phyloP scores from a whole-genome alignment of 164 flowering plant genomes.

The Dillenia turbinata region DNA sequence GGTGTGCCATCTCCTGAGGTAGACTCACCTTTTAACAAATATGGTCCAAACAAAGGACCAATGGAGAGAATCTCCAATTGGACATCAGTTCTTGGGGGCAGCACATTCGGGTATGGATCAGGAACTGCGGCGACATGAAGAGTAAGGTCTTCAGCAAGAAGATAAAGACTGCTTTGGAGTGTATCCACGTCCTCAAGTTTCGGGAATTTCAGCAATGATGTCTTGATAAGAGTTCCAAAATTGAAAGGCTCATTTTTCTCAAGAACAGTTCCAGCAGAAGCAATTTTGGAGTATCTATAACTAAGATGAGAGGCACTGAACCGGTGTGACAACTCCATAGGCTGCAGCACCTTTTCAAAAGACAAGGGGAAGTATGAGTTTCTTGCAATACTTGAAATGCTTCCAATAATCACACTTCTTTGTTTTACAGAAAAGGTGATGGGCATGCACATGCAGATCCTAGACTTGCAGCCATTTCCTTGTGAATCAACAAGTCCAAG shows the following conservation, averaged over 20 bases:
- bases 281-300: conserved; percentile 59
- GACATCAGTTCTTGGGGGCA: conserved; percentile 25
- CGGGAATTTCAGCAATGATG: conserved; percentile 63
- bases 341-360: conserved; percentile 49
- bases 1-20: conserved; percentile 21
- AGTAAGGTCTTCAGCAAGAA: conserved; percentile 74
- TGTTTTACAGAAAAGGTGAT: conserved; percentile 64
- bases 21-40: conserved; percentile 36
- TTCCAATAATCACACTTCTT: conserved; percentile 60
- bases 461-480: conserved; percentile 43
- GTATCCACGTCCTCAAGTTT: conserved; percentile 39
- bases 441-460: conserved; percentile 67
- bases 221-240: conserved; percentile 52
- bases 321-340: conserved; percentile 46
- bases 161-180: conserved; percentile 39
- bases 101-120: conserved; percentile 30
- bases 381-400: conserved; percentile 43
- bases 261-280: conserved; percentile 45
- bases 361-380: conserved; percentile 52
- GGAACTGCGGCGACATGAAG: conserved; percentile 47
- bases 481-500: conserved; percentile 32
- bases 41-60: conserved; percentile 65
- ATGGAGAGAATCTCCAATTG: conserved; percentile 61
- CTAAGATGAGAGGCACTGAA: conserved; percentile 31
- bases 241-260: conserved; percentile 61